Percentiles rank a stretch among this genome's conserved stretches.
Evolutionary conservation across 805 yeast genomes (phyloP).

Genomic region (Starmerella gropengiesseri): DNA sequence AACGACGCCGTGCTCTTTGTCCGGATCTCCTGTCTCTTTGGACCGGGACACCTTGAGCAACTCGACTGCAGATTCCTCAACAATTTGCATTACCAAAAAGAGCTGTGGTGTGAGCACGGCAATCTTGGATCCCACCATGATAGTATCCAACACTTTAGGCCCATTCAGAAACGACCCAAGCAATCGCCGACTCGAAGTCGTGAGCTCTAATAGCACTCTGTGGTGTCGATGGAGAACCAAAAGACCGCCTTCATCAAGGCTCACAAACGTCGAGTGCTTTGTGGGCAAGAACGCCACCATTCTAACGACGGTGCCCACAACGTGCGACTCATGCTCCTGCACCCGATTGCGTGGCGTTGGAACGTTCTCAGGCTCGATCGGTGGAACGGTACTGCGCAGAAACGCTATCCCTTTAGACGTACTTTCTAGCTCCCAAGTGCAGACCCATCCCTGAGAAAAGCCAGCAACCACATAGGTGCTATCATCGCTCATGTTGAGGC

Average conservation of each 20-base stretch:
- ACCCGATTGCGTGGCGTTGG: conserved; percentile 25
- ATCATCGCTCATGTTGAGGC: conserved; percentile 54
- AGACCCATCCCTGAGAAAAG: conserved; percentile 49
- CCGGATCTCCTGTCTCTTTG: conserved; percentile 19
- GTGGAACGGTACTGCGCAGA: conserved; percentile 3
- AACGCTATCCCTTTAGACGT: conserved; percentile 5
- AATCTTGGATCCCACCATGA: background rate
- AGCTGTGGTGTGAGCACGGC: conserved; percentile 11
- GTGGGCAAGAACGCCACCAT: conserved; percentile 41
- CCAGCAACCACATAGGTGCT: conserved; percentile 63
- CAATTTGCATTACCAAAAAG: conserved; percentile 1
- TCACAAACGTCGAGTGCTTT: conserved; percentile 45
- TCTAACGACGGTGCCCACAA: conserved; percentile 32
- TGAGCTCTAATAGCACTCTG: conserved; percentile 44
- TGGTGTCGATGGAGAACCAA: conserved; percentile 55
- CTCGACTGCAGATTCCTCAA: background rate
- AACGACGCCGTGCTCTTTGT: conserved; percentile 30
- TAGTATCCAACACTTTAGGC: conserved; percentile 10
- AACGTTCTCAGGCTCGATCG: conserved; percentile 27
- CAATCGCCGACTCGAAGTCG: conserved; percentile 39
- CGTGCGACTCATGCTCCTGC: conserved; percentile 31
- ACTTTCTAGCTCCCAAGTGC: conserved; percentile 51
- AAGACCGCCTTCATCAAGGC: conserved; percentile 47
- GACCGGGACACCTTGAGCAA: conserved; percentile 16
- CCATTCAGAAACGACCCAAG: conserved; percentile 36